Percentiles rank a stretch among this genome's conserved stretches.
Evolutionary conservation across 768 basidiomycete genomes (phyloP).

Genomic region (Tulasnella sp.): DNA sequence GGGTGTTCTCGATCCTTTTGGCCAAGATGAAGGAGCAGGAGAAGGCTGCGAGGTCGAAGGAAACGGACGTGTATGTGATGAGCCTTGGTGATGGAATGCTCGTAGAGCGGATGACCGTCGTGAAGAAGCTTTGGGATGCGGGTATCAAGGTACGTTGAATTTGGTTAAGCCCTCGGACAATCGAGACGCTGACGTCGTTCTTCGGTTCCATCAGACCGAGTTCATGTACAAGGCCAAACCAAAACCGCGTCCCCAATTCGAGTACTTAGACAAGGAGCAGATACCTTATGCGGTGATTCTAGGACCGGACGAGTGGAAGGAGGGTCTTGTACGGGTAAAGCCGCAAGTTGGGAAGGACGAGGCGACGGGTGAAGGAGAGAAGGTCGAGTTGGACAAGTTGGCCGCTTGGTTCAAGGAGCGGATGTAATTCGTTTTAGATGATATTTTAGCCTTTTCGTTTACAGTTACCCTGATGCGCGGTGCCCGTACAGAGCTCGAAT

Average conservation of each 20-base stretch:
- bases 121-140: slow-evolving; percentile 68
- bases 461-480: background rate
- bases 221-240: slow-evolving; percentile 91
- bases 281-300: slow-evolving; percentile 90
- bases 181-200: background rate
- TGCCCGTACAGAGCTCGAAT: too few species aligned
- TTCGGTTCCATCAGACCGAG: slow-evolving; percentile 56
- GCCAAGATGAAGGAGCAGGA: slow-evolving; percentile 70
- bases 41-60: slow-evolving; percentile 53
- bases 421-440: background rate
- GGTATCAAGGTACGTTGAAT: slow-evolving; percentile 68
- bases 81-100: slow-evolving; percentile 83
- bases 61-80: slow-evolving; percentile 91
- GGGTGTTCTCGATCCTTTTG: slow-evolving; percentile 87
- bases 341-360: slow-evolving; percentile 63
- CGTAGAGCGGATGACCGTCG: slow-evolving; percentile 73
- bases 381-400: slow-evolving; percentile 55
- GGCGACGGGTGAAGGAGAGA: slow-evolving; percentile 54
- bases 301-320: slow-evolving; percentile 76
- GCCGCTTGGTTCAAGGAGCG: slow-evolving; percentile 47
- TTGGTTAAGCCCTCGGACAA: background rate
- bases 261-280: slow-evolving; percentile 81
- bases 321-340: slow-evolving; percentile 83
- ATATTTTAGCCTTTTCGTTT: background rate
- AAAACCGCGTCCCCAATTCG: slow-evolving; percentile 79